Base-by-base conservation (phyloP, 371 early-diverging fungal genomes). In the Haplosporangium sp. region DNA sequence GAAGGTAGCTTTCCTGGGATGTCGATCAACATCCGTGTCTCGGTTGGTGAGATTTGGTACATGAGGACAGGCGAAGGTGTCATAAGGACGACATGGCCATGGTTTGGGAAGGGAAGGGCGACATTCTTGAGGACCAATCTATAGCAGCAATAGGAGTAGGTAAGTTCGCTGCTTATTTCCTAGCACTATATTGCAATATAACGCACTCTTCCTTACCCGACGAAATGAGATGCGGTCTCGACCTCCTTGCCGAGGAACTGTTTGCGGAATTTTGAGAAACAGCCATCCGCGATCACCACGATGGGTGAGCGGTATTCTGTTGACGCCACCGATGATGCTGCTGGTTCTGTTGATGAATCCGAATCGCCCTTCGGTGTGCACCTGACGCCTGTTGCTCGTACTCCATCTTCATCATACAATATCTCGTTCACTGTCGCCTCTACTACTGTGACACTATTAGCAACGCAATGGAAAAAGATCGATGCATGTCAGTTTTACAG, bases 271-370 rank as follows among this genome's bases (percentile, higher is more conserved):
- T 94, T 96, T 55, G 96, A 96, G 66, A 95, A 94, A 69, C 95
- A 92, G n/a, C 98, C 98, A 75, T 98, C 97, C 2, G 92, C 93
- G n/a, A 96, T 89, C 59, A 96, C 74, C 0, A 94, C 93, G n/a
- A 96, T 81, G 8, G 92, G 89, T 4, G 94, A 93, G 68, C 68
- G 80, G 40, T 55, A 75, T 48, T 48, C 13, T 2, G 23, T 48
- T 7, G 45, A 37, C 20, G 61, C 20, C 46, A 29, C 42, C 41
- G 52, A 57, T 21, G 56, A 52, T 4, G 40, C 38, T 1, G 48
- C 52, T 11, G 41, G 12, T 4, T 59, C 53, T n/a, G 55, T 18
- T 29, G 29, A 29, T 12, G 63, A 20, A 47, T 37, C 60, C 16
- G 40, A 16, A 38, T 53, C 54, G 13, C 52, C 58, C 51, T 75